Evolutionary conservation across 2,329 filamentous ascomycete species (phyloP).

Genomic region (Cercospora sp.): DNA sequence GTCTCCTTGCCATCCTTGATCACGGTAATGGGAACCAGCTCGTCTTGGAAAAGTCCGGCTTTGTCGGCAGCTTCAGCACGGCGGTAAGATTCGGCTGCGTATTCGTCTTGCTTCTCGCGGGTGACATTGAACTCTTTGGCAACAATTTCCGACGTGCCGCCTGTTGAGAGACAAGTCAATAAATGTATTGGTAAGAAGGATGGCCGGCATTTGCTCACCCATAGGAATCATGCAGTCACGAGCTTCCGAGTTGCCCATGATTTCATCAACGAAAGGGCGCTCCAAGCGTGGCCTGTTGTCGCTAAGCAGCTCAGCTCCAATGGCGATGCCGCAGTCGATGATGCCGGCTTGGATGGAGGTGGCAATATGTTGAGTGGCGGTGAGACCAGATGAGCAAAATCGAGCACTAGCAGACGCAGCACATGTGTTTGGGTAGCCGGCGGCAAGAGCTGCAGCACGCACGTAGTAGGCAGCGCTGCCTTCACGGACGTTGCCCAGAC

Average conservation of each 20-base stretch:
- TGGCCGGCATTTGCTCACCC: constrained; percentile 57
- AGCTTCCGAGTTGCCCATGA: constrained; percentile 70
- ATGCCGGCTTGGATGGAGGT: constrained; percentile 72
- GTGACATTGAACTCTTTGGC: constrained; percentile 71
- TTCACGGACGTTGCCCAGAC: constrained; percentile 84
- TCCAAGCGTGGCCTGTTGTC: constrained; percentile 81
- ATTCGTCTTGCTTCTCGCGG: constrained; percentile 75
- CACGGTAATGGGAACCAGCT: constrained; percentile 73
- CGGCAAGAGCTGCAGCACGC: constrained; percentile 81
- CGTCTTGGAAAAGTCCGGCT: constrained; percentile 68
- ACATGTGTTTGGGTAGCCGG: constrained; percentile 86
- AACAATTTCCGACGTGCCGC: constrained; percentile 76
- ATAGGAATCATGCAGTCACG: constrained; percentile 90
- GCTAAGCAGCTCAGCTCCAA: constrained; percentile 94
- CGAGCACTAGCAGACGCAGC: constrained; percentile 79
- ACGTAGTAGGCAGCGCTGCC: constrained; percentile 82
- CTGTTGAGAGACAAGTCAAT: background rate
- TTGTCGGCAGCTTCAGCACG: constrained; percentile 70
- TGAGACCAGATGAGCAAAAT: constrained; percentile 79
- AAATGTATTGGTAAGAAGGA: background rate
- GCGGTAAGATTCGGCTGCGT: constrained; percentile 72
- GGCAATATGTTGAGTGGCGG: constrained; percentile 73
- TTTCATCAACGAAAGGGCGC: constrained; percentile 71
- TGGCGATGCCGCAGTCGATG: constrained; percentile 73
- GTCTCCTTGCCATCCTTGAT: constrained; percentile 53